These are phyloP conservation scores for Ascoidea tarda DNA, from an alignment of 805 yeast genomes.

Conservation along the genomic window DNA sequence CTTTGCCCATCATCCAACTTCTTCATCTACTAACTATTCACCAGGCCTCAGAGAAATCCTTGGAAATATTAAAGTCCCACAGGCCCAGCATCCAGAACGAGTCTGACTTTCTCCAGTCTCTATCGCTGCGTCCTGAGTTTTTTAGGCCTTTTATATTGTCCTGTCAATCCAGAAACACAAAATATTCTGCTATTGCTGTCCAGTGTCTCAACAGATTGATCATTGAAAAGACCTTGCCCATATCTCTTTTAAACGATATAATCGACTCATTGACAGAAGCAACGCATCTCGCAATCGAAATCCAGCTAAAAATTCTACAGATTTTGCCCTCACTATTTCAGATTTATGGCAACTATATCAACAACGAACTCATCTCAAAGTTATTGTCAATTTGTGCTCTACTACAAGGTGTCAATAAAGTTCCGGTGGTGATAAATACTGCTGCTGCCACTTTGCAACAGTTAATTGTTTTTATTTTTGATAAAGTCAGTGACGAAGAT, in stretches of 20 bases:
- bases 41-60: constrained; percentile 33
- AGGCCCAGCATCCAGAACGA: constrained; percentile 17
- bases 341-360: constrained; percentile 39
- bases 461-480: constrained; percentile 64
- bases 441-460: constrained; percentile 92
- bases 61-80: constrained; percentile 27
- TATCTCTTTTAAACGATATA: constrained; percentile 34
- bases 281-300: constrained; percentile 61
- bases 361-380: constrained; percentile 40
- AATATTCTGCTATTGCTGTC: constrained; percentile 55
- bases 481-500: constrained; percentile 35
- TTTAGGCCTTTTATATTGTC: constrained; percentile 59
- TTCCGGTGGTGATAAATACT: constrained; percentile 71
- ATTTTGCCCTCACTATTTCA: constrained; percentile 64
- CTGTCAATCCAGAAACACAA: constrained; percentile 62
- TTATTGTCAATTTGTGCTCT: constrained; percentile 57
- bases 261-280: constrained; percentile 62
- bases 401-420: constrained; percentile 53
- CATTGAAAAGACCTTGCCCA: constrained; percentile 37
- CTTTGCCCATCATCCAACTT: too few relatives aligned
- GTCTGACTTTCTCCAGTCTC: constrained; percentile 16
- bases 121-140: constrained; percentile 36
- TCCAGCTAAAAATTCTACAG: constrained; percentile 78
- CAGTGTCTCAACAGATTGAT: constrained; percentile 57
- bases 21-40: too few relatives aligned